Evolutionary conservation across 768 basidiomycete species (phyloP).

Genomic region (Melanogaster broomeanus): DNA sequence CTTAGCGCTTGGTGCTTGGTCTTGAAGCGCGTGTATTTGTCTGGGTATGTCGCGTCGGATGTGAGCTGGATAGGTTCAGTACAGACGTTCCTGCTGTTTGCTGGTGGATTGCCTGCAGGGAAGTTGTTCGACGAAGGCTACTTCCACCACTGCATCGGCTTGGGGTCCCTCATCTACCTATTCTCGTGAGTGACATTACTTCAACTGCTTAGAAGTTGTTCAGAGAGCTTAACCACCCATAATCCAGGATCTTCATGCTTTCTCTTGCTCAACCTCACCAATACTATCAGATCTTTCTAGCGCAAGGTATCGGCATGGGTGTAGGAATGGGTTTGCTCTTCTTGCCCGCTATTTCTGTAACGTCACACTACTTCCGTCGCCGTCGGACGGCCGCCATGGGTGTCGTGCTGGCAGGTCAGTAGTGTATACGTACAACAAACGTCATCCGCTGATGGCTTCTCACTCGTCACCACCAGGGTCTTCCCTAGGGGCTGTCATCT

Average conservation of each 20-base stretch:
- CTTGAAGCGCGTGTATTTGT: slow-evolving; percentile 37
- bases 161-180: slow-evolving; percentile 40
- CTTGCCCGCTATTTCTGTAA: slow-evolving; percentile 51
- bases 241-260: slow-evolving; percentile 51
- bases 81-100: slow-evolving; percentile 51
- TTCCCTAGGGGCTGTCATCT: slow-evolving; percentile 22
- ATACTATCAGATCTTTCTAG: slow-evolving; percentile 55
- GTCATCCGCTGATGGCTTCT: not conserved
- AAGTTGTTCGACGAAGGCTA: slow-evolving; percentile 51
- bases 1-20: too few species aligned
- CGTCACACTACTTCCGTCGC: slow-evolving; percentile 51
- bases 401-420: slow-evolving; percentile 48
- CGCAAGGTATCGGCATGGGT: slow-evolving; percentile 59
- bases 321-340: slow-evolving; percentile 58
- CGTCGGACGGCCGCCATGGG: slow-evolving; percentile 48
- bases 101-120: slow-evolving; percentile 45
- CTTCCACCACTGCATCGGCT: slow-evolving; percentile 43
- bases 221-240: not conserved
- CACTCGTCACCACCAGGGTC: slow-evolving; percentile 25
- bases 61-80: slow-evolving; percentile 54
- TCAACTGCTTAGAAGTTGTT: not conserved
- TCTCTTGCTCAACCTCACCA: slow-evolving; percentile 48
- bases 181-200: slow-evolving; percentile 37
- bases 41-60: slow-evolving; percentile 41
- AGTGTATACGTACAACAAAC: not conserved